phyloP scores from a whole-genome alignment of 106 monocot species.

The Cymbidium sinense region DNA sequence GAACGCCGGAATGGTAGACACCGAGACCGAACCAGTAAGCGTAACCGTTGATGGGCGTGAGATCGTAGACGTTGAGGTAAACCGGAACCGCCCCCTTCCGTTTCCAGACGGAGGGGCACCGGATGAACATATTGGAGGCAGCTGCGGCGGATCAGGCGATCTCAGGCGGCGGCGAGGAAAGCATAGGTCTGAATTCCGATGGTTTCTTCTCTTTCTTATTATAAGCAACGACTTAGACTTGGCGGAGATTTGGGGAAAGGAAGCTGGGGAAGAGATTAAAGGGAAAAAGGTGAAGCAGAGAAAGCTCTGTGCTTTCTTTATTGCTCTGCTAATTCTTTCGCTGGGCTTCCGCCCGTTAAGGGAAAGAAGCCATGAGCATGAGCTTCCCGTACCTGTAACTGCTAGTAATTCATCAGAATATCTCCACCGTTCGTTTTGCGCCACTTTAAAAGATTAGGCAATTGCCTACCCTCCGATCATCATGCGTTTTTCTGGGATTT shows the following conservation, averaged over 20 bases:
- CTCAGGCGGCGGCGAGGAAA: neutral
- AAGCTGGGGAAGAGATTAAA: neutral
- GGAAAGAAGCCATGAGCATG: neutral
- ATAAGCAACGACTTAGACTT: too few relatives aligned
- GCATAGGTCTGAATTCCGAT: neutral
- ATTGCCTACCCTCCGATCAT: too few relatives aligned
- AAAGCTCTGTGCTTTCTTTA: neutral
- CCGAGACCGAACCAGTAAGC: constrained; percentile 87
- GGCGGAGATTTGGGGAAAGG: neutral
- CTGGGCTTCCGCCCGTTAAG: neutral
- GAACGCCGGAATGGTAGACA: constrained; percentile 79
- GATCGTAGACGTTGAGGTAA: constrained; percentile 91
- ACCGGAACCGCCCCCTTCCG: constrained; percentile 38
- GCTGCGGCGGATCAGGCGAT: neutral
- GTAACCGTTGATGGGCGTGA: constrained; percentile 89
- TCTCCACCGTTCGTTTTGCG: too few relatives aligned
- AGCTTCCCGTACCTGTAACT: neutral
- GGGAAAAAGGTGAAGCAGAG: neutral
- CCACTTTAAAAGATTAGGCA: too few relatives aligned
- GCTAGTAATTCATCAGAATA: neutral
- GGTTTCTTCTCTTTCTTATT: neutral
- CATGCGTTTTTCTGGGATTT: too few relatives aligned
- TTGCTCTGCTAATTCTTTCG: neutral
- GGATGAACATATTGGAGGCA: constrained; percentile 8
- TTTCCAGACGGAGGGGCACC: constrained; percentile 5